Base-by-base conservation (phyloP, 2,329 filamentous ascomycete genomes). In the Sphaerulina populicola region DNA sequence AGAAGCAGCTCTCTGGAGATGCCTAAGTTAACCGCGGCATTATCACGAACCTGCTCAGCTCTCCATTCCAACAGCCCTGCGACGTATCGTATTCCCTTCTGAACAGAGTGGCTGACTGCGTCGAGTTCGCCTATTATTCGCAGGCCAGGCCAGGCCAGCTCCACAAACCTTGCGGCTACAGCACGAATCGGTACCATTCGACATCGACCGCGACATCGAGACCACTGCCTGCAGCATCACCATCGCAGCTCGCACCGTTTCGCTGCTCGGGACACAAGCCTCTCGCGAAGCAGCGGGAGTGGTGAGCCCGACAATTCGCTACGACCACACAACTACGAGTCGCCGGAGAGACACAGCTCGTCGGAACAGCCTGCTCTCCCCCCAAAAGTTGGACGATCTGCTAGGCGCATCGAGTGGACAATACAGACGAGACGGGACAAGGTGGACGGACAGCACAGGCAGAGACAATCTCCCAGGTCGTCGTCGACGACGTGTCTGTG, bases 391-490 rank as follows among this genome's bases (percentile, higher is more conserved):
- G 60, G 94, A 93, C 73, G 82, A 98, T 58, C 80, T 98, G 52
- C 79, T 98, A 60, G 93, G 90, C 73, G 89, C 88, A 31, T 85
- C 97, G 67, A 96, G 93, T 70, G 89, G 96, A 74, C 91, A 94
- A 69, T 89, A 89, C 73, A 89, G 23, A 27, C 23, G 23, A 27
- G 23, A n/a, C 4, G 10, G 31, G 31, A 35, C 31, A 35, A n/a
- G 12, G 31, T n/a, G 31, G 12, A 35, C 30, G 4, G 30, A 33
- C 12, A 70, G 77, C 83, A 60, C 90, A 95, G 73, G 84, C 83
- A 66, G 88, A 94, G 64, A 90, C 94, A 74, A 85, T 98, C 65
- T 83, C 83, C 70, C 94, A 94, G 87, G 83, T 97, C 69, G 83
- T 97, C 69, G 85, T 97, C 74, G 85, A 95, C 81, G 90, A 91